phyloP scores from a whole-genome alignment of 2,329 filamentous ascomycete genomes.

The Penicillium vulpinum region DNA sequence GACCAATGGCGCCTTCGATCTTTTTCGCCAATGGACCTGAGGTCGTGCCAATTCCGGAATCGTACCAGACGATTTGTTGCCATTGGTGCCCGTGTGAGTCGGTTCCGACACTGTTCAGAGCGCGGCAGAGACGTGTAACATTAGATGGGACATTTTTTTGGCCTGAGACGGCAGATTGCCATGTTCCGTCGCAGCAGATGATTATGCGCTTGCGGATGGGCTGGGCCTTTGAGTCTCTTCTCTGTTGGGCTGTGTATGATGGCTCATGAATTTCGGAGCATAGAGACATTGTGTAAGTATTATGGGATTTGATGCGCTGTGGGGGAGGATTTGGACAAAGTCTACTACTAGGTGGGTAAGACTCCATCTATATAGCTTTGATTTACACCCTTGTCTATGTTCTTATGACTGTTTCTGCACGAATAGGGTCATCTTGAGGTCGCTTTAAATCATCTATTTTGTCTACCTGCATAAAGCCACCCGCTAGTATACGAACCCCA shows the following conservation, averaged over 20 bases:
- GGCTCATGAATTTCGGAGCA: not conserved
- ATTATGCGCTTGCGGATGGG: conserved; percentile 31
- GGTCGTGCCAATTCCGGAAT: conserved; percentile 35
- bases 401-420: not conserved
- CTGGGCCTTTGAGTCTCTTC: conserved; percentile 2
- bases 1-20: conserved; percentile 26
- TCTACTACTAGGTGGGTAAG: not conserved
- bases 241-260: not conserved
- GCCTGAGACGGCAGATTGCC: conserved; percentile 34
- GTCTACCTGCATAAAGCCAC: not conserved
- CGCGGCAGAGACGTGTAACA: conserved; percentile 34
- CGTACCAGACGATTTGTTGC: conserved; percentile 37
- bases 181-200: conserved; percentile 37
- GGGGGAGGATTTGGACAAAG: not conserved
- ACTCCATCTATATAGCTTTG: not conserved
- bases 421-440: not conserved
- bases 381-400: not conserved
- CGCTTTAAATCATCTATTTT: not conserved
- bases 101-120: conserved; percentile 26
- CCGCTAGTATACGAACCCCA: not conserved
- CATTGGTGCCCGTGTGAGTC: conserved; percentile 27
- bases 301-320: not conserved
- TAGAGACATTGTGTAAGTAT: not conserved
- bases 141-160: conserved; percentile 33
- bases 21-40: conserved; percentile 24